phyloP scores from a whole-genome alignment of 129 eudicot genomes.

The Flaveria bidentis region DNA sequence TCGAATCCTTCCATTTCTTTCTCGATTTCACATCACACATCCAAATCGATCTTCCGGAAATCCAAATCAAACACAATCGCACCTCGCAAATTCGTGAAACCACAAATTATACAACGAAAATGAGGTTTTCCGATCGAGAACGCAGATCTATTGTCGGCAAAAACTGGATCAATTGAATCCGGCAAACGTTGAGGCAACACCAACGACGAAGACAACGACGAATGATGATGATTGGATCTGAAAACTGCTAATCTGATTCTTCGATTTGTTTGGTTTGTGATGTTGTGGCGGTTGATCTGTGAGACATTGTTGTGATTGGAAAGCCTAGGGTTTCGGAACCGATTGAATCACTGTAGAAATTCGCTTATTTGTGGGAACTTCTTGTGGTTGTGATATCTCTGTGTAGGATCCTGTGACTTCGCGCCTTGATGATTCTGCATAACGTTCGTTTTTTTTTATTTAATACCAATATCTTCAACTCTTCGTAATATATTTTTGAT shows the following conservation, averaged over 20 bases:
- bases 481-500: too few relatives aligned
- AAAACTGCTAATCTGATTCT: conserved; percentile 17
- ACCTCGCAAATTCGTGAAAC: conserved; percentile 6
- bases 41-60: conserved; percentile 22
- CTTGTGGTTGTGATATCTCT: conserved; percentile 52
- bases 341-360: conserved; percentile 39
- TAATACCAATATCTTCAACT: too few relatives aligned
- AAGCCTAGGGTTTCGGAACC: conserved; percentile 50
- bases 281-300: conserved; percentile 38
- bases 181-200: conserved; percentile 16
- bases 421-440: conserved; percentile 18
- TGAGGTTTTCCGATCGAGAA: conserved; percentile 1
- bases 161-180: conserved; percentile 17
- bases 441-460: too few relatives aligned
- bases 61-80: conserved; percentile 16
- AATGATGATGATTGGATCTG: neutral
- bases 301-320: conserved; percentile 26
- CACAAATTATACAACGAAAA: neutral
- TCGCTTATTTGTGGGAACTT: conserved; percentile 42
- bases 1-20: conserved; percentile 18
- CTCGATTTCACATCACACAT: conserved; percentile 14
- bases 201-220: neutral
- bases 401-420: conserved; percentile 25
- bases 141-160: conserved; percentile 17
- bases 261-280: conserved; percentile 21